Conservation (phyloP, 768 basidiomycete genomes). For the Russula sp. region DNA sequence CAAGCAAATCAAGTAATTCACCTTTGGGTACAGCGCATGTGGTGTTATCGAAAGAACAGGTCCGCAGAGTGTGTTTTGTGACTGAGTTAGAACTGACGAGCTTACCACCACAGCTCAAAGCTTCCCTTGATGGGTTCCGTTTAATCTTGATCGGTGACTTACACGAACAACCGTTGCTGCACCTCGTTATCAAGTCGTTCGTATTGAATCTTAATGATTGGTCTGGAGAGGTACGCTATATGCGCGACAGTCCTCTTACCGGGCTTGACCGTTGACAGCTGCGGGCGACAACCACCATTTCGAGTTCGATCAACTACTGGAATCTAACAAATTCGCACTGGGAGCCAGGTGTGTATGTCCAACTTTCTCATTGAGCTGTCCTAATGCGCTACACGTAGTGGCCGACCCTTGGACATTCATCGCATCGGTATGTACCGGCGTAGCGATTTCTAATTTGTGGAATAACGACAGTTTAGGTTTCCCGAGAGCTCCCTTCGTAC, state of each 20-base stretch:
- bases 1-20: slow-evolving; percentile 22
- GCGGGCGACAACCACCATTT: slow-evolving; percentile 76
- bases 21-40: slow-evolving; percentile 43
- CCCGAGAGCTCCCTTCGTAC: slow-evolving; percentile 48
- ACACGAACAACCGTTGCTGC: slow-evolving; percentile 92
- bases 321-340: slow-evolving; percentile 97
- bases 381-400: slow-evolving; percentile 44
- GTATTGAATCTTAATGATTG: slow-evolving; percentile 83
- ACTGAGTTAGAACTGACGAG: slow-evolving; percentile 1
- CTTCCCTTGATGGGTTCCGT: slow-evolving; percentile 86
- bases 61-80: slow-evolving; percentile 35
- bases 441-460: not conserved
- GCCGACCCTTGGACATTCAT: slow-evolving; percentile 96
- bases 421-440: slow-evolving; percentile 48
- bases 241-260: not conserved
- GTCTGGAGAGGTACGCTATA: slow-evolving; percentile 73
- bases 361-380: not conserved
- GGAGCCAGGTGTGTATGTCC: slow-evolving; percentile 71
- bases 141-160: slow-evolving; percentile 91
- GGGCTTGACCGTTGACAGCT: slow-evolving; percentile 48
- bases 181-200: slow-evolving; percentile 85
- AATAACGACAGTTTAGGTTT: slow-evolving; percentile 43
- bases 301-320: slow-evolving; percentile 89
- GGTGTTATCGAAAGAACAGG: slow-evolving; percentile 80
- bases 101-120: slow-evolving; percentile 58